Conservation (phyloP, 176 grass and related monocot species). For the Triticum monococcum region DNA sequence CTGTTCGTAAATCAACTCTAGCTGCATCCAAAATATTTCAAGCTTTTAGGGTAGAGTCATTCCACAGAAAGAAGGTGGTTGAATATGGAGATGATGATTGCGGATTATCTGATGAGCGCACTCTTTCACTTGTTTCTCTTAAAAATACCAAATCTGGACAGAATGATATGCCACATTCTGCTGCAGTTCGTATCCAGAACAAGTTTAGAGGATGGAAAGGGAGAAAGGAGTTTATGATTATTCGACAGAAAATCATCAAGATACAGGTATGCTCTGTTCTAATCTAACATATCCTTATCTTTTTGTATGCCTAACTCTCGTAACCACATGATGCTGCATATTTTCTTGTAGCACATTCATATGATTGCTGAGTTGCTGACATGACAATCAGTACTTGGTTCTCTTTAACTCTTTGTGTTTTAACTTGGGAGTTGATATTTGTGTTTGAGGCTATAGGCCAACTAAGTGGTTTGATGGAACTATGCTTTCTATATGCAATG, state of each 20-base stretch:
- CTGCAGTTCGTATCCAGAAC: slow-evolving; percentile 95
- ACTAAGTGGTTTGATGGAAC: not conserved
- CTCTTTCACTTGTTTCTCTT: slow-evolving; percentile 79
- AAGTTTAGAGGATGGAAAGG: slow-evolving; percentile 99
- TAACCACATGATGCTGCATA: not conserved
- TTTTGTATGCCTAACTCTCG: slow-evolving; percentile 12
- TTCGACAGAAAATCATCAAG: slow-evolving; percentile 93
- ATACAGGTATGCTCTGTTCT: slow-evolving; percentile 70
- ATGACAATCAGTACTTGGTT: not conserved
- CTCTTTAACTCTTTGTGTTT: not conserved
- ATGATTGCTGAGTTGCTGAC: not conserved
- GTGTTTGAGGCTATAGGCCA: not conserved
- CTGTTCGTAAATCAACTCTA: slow-evolving; percentile 93
- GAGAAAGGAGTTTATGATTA: slow-evolving; percentile 88
- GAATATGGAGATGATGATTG: slow-evolving; percentile 80
- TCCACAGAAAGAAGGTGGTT: slow-evolving; percentile 90
- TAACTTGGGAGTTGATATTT: not conserved
- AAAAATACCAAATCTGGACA: slow-evolving; percentile 60
- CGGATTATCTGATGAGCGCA: slow-evolving; percentile 77
- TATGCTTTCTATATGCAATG: not conserved
- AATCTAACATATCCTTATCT: not conserved
- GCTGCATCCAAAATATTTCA: slow-evolving; percentile 96
- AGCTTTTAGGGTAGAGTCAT: slow-evolving; percentile 94
- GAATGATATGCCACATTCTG: slow-evolving; percentile 67
- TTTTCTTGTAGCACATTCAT: not conserved